Evolutionary conservation across 208 protist genomes (phyloP).

Genomic region (Dictyostelium gargantuum): DNA sequence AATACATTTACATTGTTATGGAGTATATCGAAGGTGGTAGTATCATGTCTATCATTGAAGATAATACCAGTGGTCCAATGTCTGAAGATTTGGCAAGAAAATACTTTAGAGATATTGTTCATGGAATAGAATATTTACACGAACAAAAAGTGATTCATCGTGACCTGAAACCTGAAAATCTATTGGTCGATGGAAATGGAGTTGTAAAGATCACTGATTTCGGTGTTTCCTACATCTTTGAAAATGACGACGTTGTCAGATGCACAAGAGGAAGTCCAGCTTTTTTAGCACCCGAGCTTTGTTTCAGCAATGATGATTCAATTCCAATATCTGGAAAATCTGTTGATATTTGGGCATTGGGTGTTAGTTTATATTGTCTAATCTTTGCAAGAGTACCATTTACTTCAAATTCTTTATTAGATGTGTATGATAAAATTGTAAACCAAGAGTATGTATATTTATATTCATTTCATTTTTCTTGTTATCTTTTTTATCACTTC

Average conservation of each 20-base stretch:
- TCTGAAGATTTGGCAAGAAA: slow-evolving; percentile 61
- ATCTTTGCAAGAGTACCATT: slow-evolving; percentile 77
- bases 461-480: not conserved
- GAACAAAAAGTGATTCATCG: slow-evolving; percentile 74
- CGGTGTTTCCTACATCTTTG: slow-evolving; percentile 85
- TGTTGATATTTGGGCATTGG: slow-evolving; percentile 82
- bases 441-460: not conserved
- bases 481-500: not conserved
- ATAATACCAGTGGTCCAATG: not conserved
- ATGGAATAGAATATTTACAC: slow-evolving; percentile 81
- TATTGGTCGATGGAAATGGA: slow-evolving; percentile 87
- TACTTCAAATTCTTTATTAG: slow-evolving; percentile 35
- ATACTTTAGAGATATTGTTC: slow-evolving; percentile 79
- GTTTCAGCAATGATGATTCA: not conserved
- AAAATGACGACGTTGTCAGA: slow-evolving; percentile 57
- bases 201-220: slow-evolving; percentile 93
- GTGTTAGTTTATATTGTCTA: slow-evolving; percentile 80
- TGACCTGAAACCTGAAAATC: slow-evolving; percentile 92
- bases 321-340: slow-evolving; percentile 69
- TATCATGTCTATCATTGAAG: slow-evolving; percentile 77
- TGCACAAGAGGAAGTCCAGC: slow-evolving; percentile 74
- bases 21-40: slow-evolving; percentile 91
- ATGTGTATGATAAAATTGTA: slow-evolving; percentile 62
- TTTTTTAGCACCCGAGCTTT: slow-evolving; percentile 77
- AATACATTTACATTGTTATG: slow-evolving; percentile 94